phyloP scores from a whole-genome alignment of 2,329 filamentous ascomycete genomes.

The Alternaria sp. region DNA sequence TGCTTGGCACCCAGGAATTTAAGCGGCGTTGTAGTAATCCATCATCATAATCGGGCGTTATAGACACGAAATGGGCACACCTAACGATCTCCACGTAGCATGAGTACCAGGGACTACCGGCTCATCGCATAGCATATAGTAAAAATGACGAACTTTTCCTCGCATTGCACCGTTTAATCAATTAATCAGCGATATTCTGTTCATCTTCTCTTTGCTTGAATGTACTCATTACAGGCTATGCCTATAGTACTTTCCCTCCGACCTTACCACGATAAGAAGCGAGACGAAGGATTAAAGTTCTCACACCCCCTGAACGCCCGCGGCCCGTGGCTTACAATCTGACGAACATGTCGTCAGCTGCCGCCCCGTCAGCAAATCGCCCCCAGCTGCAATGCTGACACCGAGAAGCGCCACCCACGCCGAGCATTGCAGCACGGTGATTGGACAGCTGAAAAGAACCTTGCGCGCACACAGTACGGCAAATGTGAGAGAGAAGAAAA shows the following conservation, averaged over 20 bases:
- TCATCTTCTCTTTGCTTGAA: neutral
- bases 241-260: neutral
- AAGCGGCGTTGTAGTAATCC: conserved; percentile 17
- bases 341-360: neutral
- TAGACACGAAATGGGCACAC: conserved; percentile 18
- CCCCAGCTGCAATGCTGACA: conserved; percentile 2
- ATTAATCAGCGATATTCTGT: neutral
- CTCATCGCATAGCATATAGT: conserved; percentile 17
- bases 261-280: neutral
- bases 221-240: neutral
- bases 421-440: neutral
- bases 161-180: neutral
- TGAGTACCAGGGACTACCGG: conserved; percentile 1
- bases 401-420: neutral
- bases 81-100: conserved; percentile 19
- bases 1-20: conserved; percentile 16
- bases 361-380: conserved; percentile 5
- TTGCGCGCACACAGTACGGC: too few relatives aligned
- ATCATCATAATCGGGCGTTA: conserved; percentile 20
- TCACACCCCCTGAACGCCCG: conserved; percentile 3
- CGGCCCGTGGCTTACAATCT: conserved; percentile 2
- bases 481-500: neutral
- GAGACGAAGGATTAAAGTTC: conserved; percentile 5
- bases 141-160: conserved; percentile 12
- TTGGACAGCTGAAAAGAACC: neutral